phyloP scores from a whole-genome alignment of 768 basidiomycete genomes.

The Tephrocybe rancida region DNA sequence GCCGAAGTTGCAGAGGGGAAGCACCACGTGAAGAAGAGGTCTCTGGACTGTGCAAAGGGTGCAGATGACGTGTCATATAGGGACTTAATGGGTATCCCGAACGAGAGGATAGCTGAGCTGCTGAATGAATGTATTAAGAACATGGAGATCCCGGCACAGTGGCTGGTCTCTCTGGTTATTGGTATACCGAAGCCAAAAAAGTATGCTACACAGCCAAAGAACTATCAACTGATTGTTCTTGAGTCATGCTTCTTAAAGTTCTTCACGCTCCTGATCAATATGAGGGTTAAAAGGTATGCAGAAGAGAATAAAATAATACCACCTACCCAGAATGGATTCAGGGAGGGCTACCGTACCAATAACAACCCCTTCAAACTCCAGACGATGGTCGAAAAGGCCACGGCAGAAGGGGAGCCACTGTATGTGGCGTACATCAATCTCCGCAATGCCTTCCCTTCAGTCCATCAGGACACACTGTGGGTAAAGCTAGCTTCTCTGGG shows the following conservation, averaged over 20 bases:
- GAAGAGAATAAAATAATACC: conserved; percentile 11
- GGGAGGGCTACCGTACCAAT: conserved; percentile 22
- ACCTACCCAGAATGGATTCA: conserved; percentile 30
- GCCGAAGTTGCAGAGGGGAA: conserved; percentile 10
- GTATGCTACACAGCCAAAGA: conserved; percentile 11
- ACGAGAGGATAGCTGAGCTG: conserved; percentile 1
- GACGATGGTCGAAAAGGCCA: conserved; percentile 15
- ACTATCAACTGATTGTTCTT: conserved; percentile 20
- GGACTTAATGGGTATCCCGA: conserved; percentile 9
- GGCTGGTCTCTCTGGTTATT: conserved; percentile 1
- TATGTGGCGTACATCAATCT: conserved; percentile 20
- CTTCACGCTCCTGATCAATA: conserved; percentile 23
- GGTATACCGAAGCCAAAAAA: conserved; percentile 20
- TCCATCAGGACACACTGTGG: conserved; percentile 27
- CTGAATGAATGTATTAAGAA: conserved; percentile 7
- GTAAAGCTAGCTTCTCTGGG: conserved; percentile 21
- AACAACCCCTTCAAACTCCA: conserved; percentile 10
- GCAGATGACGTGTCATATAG: background rate
- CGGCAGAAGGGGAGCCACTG: conserved; percentile 8
- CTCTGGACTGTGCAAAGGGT: background rate
- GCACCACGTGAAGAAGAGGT: conserved; percentile 1
- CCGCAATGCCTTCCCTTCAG: conserved; percentile 31
- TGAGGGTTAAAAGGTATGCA: conserved; percentile 18
- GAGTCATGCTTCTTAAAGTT: conserved; percentile 24
- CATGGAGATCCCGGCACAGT: background rate